These are phyloP conservation scores for Heterobasidion parviporum DNA, from an alignment of 1,284 basidiomycete genomes.

Conservation along the genomic window DNA sequence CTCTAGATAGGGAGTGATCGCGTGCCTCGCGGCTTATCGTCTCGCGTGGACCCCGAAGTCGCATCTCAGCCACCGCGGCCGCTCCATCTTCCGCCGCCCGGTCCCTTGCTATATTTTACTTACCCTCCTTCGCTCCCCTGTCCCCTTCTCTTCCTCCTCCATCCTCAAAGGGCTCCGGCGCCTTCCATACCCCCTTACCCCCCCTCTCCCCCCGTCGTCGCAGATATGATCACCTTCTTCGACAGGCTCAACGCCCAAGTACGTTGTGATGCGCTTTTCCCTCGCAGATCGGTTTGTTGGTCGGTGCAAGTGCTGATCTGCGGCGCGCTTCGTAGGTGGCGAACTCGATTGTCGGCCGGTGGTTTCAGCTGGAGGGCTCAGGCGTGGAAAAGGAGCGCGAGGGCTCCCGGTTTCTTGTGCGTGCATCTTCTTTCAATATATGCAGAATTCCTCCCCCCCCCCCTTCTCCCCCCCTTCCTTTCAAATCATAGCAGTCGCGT, in stretches of 20 bases:
- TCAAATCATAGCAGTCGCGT: background rate
- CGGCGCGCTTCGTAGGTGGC: constrained; percentile 45
- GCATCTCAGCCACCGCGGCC: no score
- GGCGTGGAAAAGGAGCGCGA: constrained; percentile 69
- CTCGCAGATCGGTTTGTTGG: background rate
- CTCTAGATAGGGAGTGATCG: no score
- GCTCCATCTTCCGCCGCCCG: no score
- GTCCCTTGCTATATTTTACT: no score
- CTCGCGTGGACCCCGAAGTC: no score
- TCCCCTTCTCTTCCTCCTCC: no score
- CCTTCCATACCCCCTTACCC: no score
- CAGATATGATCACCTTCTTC: no score
- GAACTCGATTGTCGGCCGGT: constrained; percentile 62
- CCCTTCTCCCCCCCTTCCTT: background rate
- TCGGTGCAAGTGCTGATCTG: background rate
- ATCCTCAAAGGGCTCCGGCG: no score
- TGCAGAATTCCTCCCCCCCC: background rate
- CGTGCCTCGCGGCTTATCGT: no score
- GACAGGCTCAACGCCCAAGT: constrained; percentile 22
- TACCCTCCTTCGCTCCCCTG: no score
- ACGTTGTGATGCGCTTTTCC: constrained; percentile 1
- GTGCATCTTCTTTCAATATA: constrained; percentile 15
- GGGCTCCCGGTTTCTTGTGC: constrained; percentile 68
- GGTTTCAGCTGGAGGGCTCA: constrained; percentile 81
- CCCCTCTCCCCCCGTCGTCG: no score